phyloP scores from a whole-genome alignment of 768 basidiomycete species.

The Rubroboletus satanas region DNA sequence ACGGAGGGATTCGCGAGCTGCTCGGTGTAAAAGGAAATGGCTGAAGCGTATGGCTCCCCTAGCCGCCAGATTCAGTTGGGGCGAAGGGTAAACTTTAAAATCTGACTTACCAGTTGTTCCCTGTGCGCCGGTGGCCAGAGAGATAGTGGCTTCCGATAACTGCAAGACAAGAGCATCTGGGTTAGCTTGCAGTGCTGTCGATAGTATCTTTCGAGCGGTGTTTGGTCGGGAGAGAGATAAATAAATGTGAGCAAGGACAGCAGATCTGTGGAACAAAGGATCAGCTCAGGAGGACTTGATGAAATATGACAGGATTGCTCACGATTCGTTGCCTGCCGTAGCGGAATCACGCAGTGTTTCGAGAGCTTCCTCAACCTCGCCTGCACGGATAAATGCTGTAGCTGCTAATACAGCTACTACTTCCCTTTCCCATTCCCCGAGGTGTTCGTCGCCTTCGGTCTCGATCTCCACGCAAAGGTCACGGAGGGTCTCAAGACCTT shows the following conservation, averaged over 20 bases:
- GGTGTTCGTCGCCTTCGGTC: slow-evolving; percentile 61
- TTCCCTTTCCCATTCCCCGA: slow-evolving; percentile 64
- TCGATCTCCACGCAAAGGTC: slow-evolving; percentile 87
- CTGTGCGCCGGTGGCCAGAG: slow-evolving; percentile 71
- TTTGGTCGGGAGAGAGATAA: slow-evolving; percentile 87
- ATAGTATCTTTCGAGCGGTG: slow-evolving; percentile 82
- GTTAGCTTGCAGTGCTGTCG: slow-evolving; percentile 77
- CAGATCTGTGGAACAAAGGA: slow-evolving; percentile 49
- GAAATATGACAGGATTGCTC: slow-evolving; percentile 25
- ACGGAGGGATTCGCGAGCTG: slow-evolving; percentile 79
- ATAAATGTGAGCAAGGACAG: slow-evolving; percentile 80
- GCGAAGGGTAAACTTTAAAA: slow-evolving; percentile 19
- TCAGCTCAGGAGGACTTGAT: neutral
- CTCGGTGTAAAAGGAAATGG: slow-evolving; percentile 70
- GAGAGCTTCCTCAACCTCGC: slow-evolving; percentile 87
- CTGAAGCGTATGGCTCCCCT: slow-evolving; percentile 37
- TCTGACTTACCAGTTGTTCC: slow-evolving; percentile 41
- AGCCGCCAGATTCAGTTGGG: neutral
- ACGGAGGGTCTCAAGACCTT: slow-evolving; percentile 75
- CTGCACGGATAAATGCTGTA: slow-evolving; percentile 80
- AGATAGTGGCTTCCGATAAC: slow-evolving; percentile 80
- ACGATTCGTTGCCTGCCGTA: slow-evolving; percentile 85
- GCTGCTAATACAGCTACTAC: slow-evolving; percentile 77
- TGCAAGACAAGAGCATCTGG: slow-evolving; percentile 90
- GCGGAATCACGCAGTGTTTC: slow-evolving; percentile 76